Evolutionary conservation across 441 rosid species (phyloP), one percentile per base, ranked within the genome.

Genomic region (Populus hybrid): DNA sequence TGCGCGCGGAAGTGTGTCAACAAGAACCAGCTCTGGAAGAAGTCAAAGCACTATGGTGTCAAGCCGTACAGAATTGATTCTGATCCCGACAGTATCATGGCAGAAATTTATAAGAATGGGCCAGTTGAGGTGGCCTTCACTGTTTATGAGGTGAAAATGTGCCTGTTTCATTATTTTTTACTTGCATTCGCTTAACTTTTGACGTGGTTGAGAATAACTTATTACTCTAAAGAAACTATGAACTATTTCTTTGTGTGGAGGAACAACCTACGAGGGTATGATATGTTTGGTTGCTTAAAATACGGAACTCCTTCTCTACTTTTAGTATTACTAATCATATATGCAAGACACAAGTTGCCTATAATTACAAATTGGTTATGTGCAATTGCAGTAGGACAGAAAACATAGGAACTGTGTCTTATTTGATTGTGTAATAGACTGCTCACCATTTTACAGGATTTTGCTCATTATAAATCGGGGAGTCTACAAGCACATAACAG

Each of bases 391-490:
- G 9, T 42, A 75, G 38, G 66, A 72, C 31, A 14, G 42, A 3
- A 16, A 9, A 29, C 31, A 29, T 29, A 29, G 31, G 31, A 29
- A 29, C 3, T 29, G 3, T 29, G 31, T 29, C 31, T 29, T 29
- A 29, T 29, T 29, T 29, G 31, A 29, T 29, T 29, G 31, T 28
- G 29, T 29, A 29, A 29, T 29, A 29, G 31, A 29, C 31, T 29
- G 31, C 31, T 29, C 31, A 3, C 31, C 69, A n/a, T 69, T 73
- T 79, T 61, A 3, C 83, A 95, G 99, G 99, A 95, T 85, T 95
- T 95, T 63, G 99, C 99, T 29, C 94, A 93, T 82, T 95, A 95
- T 81, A 92, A 90, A 83, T 90, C 95, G n/a, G 2, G 98, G 99
- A 71, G 94, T 95, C 70, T 95, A 95, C 89, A 92, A 88, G 81